These are phyloP conservation scores for Triticum turgidum DNA, from an alignment of 176 grass and related monocot genomes.

Conservation along the genomic window DNA sequence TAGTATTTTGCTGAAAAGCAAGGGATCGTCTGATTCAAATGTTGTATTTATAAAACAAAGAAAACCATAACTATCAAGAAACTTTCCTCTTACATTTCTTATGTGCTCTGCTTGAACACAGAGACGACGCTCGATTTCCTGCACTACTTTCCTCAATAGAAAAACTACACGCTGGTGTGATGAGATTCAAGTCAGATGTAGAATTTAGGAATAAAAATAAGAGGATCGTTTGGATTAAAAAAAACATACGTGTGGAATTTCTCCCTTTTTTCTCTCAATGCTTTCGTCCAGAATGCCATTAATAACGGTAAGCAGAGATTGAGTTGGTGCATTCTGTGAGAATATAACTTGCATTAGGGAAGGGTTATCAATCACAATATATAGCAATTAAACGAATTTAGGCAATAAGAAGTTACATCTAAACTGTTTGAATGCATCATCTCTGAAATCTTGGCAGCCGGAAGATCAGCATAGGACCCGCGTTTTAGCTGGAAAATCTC, in stretches of 20 bases:
- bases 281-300: conserved; percentile 98
- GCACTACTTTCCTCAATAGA: conserved; percentile 87
- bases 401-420: conserved; percentile 63
- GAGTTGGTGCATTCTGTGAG: conserved; percentile 81
- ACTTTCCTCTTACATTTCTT: conserved; percentile 71
- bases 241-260: conserved; percentile 88
- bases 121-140: conserved; percentile 88
- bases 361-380: not conserved
- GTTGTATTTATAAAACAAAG: conserved; percentile 11
- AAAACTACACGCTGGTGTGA: conserved; percentile 79
- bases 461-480: conserved; percentile 80
- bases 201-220: conserved; percentile 24
- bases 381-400: not conserved
- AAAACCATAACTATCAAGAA: conserved; percentile 5
- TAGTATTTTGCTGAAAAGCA: conserved; percentile 78
- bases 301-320: conserved; percentile 82
- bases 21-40: conserved; percentile 30
- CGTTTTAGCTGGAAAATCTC: conserved; percentile 85
- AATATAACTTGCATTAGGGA: conserved; percentile 41
- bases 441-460: conserved; percentile 88
- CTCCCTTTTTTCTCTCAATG: conserved; percentile 97
- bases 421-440: conserved; percentile 97
- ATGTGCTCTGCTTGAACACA: conserved; percentile 97
- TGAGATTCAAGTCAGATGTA: conserved; percentile 26
- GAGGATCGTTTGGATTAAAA: not conserved